phyloP scores from a whole-genome alignment of 345 rosid genomes.

The Citrus trifoliata region DNA sequence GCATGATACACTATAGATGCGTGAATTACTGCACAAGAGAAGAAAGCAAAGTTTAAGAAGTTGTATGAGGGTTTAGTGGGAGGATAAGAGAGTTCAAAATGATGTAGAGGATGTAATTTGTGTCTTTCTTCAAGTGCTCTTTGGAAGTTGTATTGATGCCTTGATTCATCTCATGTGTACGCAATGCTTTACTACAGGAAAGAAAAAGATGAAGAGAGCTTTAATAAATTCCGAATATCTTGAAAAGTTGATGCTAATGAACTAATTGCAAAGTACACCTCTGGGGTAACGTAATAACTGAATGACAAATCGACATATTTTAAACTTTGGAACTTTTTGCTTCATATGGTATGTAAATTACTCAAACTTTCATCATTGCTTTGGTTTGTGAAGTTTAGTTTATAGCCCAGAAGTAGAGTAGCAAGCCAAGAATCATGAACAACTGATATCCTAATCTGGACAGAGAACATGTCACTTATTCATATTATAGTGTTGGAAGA shows the following conservation, averaged over 20 bases:
- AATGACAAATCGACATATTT: background rate
- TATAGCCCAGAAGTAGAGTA: background rate
- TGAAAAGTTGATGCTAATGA: background rate
- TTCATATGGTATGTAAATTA: background rate
- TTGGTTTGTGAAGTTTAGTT: background rate
- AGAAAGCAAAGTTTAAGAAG: background rate
- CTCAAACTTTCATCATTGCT: background rate
- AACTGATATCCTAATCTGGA: background rate
- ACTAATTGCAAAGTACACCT: background rate
- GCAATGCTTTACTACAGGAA: slow-evolving; percentile 7
- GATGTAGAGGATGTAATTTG: background rate
- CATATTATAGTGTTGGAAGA: background rate
- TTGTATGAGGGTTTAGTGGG: background rate
- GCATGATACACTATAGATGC: background rate
- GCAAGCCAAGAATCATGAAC: background rate
- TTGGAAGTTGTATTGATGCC: background rate
- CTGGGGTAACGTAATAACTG: background rate
- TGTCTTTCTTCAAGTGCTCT: background rate
- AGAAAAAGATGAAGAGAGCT: background rate
- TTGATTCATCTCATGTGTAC: background rate
- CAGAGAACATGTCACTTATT: background rate
- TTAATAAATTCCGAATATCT: background rate
- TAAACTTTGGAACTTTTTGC: background rate
- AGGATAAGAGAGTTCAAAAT: background rate
- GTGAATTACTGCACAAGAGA: background rate